A percentile compares a stretch with the other conserved stretches of the same genome.
These are phyloP conservation scores for Paecilomyces fulvus DNA, from an alignment of 2,329 filamentous ascomycete genomes.

Conservation along the genomic window DNA sequence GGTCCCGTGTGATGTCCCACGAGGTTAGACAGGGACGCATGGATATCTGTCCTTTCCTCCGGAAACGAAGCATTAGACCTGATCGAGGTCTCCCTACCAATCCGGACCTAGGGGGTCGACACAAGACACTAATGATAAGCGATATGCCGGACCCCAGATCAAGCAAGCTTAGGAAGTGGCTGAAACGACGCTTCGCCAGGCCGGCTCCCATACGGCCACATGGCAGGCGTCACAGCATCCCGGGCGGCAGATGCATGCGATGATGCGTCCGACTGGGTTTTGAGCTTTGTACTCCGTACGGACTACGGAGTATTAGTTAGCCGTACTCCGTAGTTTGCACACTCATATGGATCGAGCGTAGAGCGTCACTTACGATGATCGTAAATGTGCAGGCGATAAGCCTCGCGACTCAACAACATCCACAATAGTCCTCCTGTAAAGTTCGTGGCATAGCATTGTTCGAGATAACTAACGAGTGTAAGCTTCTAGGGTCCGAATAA, in stretches of 20 bases:
- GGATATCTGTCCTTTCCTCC: neutral
- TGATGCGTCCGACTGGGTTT: neutral
- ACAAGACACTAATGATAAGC: neutral
- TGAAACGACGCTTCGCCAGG: slow-evolving; percentile 2
- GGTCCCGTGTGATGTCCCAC: neutral
- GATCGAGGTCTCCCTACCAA: neutral
- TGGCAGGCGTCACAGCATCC: neutral
- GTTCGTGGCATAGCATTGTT: neutral
- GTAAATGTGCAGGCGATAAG: neutral
- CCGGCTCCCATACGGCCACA: slow-evolving; percentile 1
- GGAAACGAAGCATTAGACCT: neutral
- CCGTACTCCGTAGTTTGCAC: neutral
- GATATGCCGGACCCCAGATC: neutral
- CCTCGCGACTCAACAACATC: neutral
- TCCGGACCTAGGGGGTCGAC: neutral
- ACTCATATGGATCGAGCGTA: neutral
- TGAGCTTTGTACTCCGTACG: neutral
- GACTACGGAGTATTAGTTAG: too few species aligned
- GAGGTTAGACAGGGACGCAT: neutral
- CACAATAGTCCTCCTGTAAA: neutral
- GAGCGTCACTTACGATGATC: neutral
- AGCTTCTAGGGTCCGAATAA: neutral
- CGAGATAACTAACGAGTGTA: neutral
- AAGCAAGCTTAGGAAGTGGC: neutral
- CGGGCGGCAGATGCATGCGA: neutral